These are phyloP conservation scores for Solanum pinnatisectum DNA, from an alignment of 257 asterid genomes.

Conservation along the genomic window DNA sequence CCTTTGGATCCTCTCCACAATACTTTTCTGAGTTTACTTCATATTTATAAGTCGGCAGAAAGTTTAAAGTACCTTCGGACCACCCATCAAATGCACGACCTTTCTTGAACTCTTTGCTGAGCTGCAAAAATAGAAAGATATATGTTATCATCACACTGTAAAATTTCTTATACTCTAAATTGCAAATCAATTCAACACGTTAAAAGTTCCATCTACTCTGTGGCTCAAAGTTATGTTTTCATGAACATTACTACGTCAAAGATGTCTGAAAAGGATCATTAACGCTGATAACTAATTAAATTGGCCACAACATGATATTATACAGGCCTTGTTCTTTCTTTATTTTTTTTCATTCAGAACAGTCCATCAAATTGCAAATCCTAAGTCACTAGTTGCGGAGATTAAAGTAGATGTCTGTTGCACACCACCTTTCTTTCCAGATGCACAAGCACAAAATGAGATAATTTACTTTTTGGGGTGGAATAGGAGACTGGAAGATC, in stretches of 20 bases:
- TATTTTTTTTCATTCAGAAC: neutral
- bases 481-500: neutral
- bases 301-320: neutral
- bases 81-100: constrained; percentile 91
- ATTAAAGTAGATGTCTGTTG: neutral
- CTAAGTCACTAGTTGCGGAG: neutral
- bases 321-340: neutral
- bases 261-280: neutral
- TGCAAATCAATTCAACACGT: neutral
- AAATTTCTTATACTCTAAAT: neutral
- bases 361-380: neutral
- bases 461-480: neutral
- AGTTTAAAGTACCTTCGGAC: constrained; percentile 77
- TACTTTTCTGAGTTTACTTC: constrained; percentile 62
- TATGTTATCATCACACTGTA: neutral
- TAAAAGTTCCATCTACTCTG: neutral
- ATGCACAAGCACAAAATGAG: neutral
- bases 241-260: neutral
- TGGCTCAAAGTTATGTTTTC: neutral
- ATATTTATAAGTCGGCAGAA: constrained; percentile 92
- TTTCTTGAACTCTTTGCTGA: constrained; percentile 60
- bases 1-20: constrained; percentile 56
- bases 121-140: constrained; percentile 41
- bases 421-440: neutral
- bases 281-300: neutral